Percentiles rank a stretch among this genome's conserved stretches.
Evolutionary conservation across 257 asterid genomes (phyloP).

Genomic region (Solanum microdontum): DNA sequence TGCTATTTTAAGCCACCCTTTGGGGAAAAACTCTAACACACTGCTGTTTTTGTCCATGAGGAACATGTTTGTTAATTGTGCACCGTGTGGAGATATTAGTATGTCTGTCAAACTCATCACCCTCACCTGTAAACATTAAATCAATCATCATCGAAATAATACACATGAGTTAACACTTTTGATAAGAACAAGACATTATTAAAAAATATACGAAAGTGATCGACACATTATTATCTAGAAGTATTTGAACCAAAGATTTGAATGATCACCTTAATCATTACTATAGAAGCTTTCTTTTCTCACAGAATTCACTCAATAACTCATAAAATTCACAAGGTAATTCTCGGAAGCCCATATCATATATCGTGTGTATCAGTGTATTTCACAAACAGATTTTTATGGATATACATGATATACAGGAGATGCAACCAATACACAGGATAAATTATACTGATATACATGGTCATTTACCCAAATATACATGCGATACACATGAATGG

Average conservation of each 20-base stretch:
- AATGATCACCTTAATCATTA: neutral
- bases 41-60: slow-evolving; percentile 64
- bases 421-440: too few relatives aligned
- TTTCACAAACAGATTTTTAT: neutral
- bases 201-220: neutral
- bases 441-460: too few relatives aligned
- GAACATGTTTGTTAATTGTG: slow-evolving; percentile 67
- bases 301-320: too few relatives aligned
- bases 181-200: neutral
- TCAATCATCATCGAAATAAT: neutral
- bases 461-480: too few relatives aligned
- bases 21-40: slow-evolving; percentile 62
- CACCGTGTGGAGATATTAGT: slow-evolving; percentile 67
- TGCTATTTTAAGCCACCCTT: slow-evolving; percentile 61
- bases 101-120: slow-evolving; percentile 58
- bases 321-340: too few relatives aligned
- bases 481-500: neutral
- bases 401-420: neutral
- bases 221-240: neutral
- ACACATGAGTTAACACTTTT: neutral
- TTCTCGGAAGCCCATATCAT: neutral
- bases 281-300: too few relatives aligned
- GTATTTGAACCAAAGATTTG: neutral
- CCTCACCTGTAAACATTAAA: slow-evolving; percentile 27
- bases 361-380: neutral